phyloP scores from a whole-genome alignment of 345 rosid genomes.

The Bretschneidera sinensis region DNA sequence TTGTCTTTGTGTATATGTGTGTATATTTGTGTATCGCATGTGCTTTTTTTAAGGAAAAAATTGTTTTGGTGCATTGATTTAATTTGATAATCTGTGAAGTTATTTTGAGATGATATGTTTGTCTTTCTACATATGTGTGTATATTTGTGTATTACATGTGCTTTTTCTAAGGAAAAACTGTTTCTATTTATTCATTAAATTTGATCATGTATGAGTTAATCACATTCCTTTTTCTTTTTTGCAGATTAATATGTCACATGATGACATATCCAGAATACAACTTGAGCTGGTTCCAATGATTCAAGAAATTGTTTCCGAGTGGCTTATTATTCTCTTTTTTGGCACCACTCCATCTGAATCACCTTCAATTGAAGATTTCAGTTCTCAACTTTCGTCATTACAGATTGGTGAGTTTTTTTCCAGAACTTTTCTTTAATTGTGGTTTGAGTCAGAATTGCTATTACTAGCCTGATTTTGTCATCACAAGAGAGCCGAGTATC shows the following conservation, averaged over 20 bases:
- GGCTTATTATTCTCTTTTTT: constrained; percentile 73
- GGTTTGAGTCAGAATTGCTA: background rate
- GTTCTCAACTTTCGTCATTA: constrained; percentile 81
- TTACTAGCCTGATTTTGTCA: background rate
- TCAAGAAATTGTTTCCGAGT: constrained; percentile 79
- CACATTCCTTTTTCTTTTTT: constrained; percentile 1
- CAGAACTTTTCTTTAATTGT: no score
- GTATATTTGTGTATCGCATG: no score
- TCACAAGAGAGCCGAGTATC: no score
- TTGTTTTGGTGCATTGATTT: no score
- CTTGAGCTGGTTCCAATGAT: constrained; percentile 86
- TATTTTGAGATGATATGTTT: no score
- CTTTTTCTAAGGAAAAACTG: background rate
- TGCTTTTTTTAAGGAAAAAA: no score
- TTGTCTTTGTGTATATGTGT: no score
- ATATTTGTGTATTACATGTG: constrained; percentile 1
- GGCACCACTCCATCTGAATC: constrained; percentile 71
- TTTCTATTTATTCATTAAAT: background rate
- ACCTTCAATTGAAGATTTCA: constrained; percentile 74
- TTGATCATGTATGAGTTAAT: constrained; percentile 1
- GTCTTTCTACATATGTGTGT: no score
- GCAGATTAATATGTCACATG: constrained; percentile 68
- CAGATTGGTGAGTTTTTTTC: constrained; percentile 75
- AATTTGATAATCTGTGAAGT: no score
- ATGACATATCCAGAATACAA: constrained; percentile 65